Conservation (phyloP, 192 early-diverging fungal species). For the Backusella australiensis region DNA sequence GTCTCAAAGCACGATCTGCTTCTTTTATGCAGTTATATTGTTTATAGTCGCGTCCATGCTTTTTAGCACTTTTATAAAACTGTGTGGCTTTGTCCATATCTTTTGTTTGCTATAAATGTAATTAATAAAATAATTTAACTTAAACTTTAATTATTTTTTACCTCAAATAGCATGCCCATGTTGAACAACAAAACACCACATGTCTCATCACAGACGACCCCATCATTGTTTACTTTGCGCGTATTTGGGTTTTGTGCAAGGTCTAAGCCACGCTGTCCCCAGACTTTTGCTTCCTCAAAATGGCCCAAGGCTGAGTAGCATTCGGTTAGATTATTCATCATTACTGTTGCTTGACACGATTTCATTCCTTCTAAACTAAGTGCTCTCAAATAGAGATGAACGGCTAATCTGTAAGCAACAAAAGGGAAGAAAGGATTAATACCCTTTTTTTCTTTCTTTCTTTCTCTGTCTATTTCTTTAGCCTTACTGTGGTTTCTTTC, state of each 20-base stretch:
- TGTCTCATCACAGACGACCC: slow-evolving; percentile 46
- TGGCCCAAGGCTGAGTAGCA: slow-evolving; percentile 48
- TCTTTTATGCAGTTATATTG: slow-evolving; percentile 38
- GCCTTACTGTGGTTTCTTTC: slow-evolving; percentile 45
- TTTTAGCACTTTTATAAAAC: slow-evolving; percentile 39
- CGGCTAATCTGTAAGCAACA: slow-evolving; percentile 38
- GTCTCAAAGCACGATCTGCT: slow-evolving; percentile 39
- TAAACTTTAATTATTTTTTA: slow-evolving; percentile 21
- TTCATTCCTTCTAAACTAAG: slow-evolving; percentile 37
- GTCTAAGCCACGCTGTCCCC: slow-evolving; percentile 53
- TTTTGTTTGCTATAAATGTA: slow-evolving; percentile 36
- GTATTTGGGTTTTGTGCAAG: slow-evolving; percentile 43
- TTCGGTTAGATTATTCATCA: slow-evolving; percentile 62
- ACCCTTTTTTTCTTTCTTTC: not conserved
- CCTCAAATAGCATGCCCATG: slow-evolving; percentile 58
- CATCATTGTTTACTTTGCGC: slow-evolving; percentile 29
- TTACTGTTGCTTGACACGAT: slow-evolving; percentile 48
- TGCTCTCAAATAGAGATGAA: slow-evolving; percentile 54
- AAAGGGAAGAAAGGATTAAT: not conserved
- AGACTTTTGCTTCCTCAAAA: slow-evolving; percentile 47
- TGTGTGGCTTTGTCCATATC: slow-evolving; percentile 36
- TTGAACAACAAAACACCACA: slow-evolving; percentile 56
- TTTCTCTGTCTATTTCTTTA: not conserved
- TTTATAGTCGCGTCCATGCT: slow-evolving; percentile 41
- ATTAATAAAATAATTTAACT: not conserved